These are phyloP conservation scores for Exophiala phaeomuriformis DNA, from an alignment of 2,329 filamentous ascomycete genomes.

Conservation along the genomic window DNA sequence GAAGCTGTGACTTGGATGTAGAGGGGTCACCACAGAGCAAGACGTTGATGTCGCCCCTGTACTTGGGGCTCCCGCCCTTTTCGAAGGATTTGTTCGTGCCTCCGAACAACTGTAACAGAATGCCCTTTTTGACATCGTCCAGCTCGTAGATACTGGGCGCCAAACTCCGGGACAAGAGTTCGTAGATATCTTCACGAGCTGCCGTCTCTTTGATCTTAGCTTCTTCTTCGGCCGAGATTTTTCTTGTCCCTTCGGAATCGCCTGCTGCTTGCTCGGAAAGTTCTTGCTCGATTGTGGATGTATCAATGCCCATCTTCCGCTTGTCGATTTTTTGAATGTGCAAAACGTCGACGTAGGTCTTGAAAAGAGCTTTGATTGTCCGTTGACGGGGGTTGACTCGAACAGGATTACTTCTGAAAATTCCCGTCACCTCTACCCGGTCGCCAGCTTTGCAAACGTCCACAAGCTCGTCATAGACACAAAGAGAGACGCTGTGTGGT, in stretches of 20 bases:
- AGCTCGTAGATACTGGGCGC: constrained; percentile 95
- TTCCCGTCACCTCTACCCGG: constrained; percentile 87
- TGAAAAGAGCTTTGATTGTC: constrained; percentile 90
- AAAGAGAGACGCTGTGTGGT: constrained; percentile 91
- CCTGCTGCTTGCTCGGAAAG: constrained; percentile 65
- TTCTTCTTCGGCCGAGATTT: constrained; percentile 78
- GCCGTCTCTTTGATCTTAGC: constrained; percentile 78
- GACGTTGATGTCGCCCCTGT: constrained; percentile 95
- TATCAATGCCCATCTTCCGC: constrained; percentile 84
- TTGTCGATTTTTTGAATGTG: constrained; percentile 97
- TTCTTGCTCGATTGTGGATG: constrained; percentile 78
- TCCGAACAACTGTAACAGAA: constrained; percentile 90
- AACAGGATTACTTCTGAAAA: constrained; percentile 91
- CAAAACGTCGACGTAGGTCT: constrained; percentile 92
- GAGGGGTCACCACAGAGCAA: constrained; percentile 95
- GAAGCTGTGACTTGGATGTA: constrained; percentile 88
- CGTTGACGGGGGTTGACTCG: constrained; percentile 89
- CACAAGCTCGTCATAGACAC: constrained; percentile 92
- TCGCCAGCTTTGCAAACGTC: constrained; percentile 98
- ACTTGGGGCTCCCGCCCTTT: constrained; percentile 90
- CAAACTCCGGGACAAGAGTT: constrained; percentile 79
- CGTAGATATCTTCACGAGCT: constrained; percentile 78
- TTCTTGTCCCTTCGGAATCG: constrained; percentile 73
- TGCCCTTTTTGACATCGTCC: constrained; percentile 98
- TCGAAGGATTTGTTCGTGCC: constrained; percentile 97